phyloP scores from a whole-genome alignment of 2,329 filamentous ascomycete species.

The Colletotrichum tabaci region DNA sequence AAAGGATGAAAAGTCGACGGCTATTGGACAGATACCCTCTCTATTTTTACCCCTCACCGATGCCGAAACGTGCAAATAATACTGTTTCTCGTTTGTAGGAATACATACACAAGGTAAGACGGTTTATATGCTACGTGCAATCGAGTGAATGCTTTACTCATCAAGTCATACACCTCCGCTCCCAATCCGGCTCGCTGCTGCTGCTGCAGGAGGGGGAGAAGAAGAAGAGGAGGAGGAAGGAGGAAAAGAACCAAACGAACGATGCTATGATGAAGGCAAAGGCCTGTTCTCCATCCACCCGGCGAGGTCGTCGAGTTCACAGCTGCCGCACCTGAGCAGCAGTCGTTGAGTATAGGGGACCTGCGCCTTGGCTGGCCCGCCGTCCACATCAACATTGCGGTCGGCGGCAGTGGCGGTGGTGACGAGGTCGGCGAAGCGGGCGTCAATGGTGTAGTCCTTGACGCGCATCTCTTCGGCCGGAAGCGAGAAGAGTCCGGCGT shows the following conservation, averaged over 20 bases:
- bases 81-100: not conserved
- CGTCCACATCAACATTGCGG: not conserved
- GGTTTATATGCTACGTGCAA: not conserved
- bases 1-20: not conserved
- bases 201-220: too few species aligned
- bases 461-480: constrained; percentile 40
- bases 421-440: constrained; percentile 20
- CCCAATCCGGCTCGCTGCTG: not conserved
- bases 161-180: not conserved
- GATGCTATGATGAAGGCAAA: not conserved
- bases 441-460: constrained; percentile 25
- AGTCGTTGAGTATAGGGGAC: constrained; percentile 29
- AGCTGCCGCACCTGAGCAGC: constrained; percentile 34
- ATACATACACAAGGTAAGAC: not conserved
- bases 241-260: not conserved
- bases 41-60: not conserved
- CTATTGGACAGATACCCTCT: not conserved
- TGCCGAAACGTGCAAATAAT: not conserved
- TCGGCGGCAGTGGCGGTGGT: not conserved
- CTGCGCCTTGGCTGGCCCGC: not conserved
- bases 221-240: not conserved
- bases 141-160: not conserved
- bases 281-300: constrained; percentile 22
- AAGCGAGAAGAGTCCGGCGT: constrained; percentile 32
- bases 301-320: constrained; percentile 31